Conservation (phyloP, 1,284 basidiomycete genomes). For the Flammula alnicola region DNA sequence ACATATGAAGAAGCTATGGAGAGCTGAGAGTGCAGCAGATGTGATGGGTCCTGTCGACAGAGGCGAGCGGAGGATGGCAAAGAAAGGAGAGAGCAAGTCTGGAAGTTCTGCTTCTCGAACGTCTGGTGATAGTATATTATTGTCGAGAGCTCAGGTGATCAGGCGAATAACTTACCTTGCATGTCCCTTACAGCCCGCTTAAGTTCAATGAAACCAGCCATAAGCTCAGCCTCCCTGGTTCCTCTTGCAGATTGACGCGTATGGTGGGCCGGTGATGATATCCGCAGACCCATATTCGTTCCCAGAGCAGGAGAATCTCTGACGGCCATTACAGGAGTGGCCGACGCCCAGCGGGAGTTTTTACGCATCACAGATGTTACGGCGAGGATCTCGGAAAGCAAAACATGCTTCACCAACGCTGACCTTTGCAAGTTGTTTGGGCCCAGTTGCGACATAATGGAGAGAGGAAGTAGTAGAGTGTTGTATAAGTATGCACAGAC, state of each 20-base stretch:
- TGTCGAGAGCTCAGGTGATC: conserved; percentile 1
- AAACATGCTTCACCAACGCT: conserved; percentile 74
- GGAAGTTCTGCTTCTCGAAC: conserved; percentile 58
- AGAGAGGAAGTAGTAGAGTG: background rate
- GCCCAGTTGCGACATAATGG: conserved; percentile 13
- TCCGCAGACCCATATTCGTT: conserved; percentile 73
- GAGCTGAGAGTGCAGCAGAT: conserved; percentile 82
- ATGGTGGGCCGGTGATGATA: conserved; percentile 50
- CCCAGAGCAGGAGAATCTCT: conserved; percentile 70
- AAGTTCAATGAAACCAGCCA: conserved; percentile 89
- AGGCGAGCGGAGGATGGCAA: conserved; percentile 91
- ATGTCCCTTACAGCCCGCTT: conserved; percentile 76
- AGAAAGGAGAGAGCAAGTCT: conserved; percentile 84
- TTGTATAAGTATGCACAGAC: conserved; percentile 6
- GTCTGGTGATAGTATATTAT: conserved; percentile 48
- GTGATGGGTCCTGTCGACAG: conserved; percentile 95
- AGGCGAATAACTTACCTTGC: conserved; percentile 59
- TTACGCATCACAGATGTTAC: conserved; percentile 98
- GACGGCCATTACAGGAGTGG: conserved; percentile 60
- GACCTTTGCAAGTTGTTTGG: conserved; percentile 28
- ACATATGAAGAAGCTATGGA: conserved; percentile 88
- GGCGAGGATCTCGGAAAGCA: conserved; percentile 88
- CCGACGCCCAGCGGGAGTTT: conserved; percentile 91
- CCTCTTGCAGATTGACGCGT: conserved; percentile 47
- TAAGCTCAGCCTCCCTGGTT: conserved; percentile 77